Conservation (phyloP, 305 asterid genomes). For the Petunia hybrid region DNA sequence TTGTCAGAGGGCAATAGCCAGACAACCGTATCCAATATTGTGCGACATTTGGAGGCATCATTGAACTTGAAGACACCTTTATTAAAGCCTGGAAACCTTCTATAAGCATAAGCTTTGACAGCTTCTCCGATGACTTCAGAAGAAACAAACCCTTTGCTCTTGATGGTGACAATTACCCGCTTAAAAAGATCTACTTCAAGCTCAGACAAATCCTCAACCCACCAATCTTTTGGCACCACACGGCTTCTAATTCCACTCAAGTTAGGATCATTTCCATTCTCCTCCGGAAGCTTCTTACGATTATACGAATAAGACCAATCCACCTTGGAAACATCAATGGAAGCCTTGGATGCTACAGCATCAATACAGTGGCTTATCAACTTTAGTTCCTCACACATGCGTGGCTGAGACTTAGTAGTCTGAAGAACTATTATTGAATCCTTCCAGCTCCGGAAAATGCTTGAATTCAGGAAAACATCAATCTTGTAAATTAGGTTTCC, state of each 20-base stretch:
- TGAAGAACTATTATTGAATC: constrained; percentile 93
- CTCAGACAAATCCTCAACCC: constrained; percentile 91
- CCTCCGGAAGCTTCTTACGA: constrained; percentile 73
- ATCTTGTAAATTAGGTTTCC: constrained; percentile 88
- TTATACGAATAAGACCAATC: constrained; percentile 92
- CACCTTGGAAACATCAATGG: constrained; percentile 75
- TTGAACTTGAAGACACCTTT: constrained; percentile 58
- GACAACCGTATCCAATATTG: constrained; percentile 68
- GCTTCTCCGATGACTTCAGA: constrained; percentile 89
- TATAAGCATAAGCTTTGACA: constrained; percentile 82
- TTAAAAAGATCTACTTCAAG: constrained; percentile 80
- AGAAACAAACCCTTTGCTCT: constrained; percentile 57
- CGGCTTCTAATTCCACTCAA: constrained; percentile 68
- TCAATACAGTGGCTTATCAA: constrained; percentile 72
- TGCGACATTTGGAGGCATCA: constrained; percentile 60
- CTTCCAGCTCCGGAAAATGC: constrained; percentile 92
- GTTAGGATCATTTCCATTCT: constrained; percentile 67
- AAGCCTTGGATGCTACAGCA: constrained; percentile 81
- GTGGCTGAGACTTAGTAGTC: constrained; percentile 59
- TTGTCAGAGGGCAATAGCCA: constrained; percentile 82
- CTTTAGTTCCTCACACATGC: constrained; percentile 79
- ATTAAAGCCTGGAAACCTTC: constrained; percentile 70
- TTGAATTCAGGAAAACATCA: constrained; percentile 78
- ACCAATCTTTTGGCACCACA: constrained; percentile 85
- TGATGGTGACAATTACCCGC: constrained; percentile 60